phyloP scores from a whole-genome alignment of 495 filamentous ascomycete genomes.

The Xylaria longipes region DNA sequence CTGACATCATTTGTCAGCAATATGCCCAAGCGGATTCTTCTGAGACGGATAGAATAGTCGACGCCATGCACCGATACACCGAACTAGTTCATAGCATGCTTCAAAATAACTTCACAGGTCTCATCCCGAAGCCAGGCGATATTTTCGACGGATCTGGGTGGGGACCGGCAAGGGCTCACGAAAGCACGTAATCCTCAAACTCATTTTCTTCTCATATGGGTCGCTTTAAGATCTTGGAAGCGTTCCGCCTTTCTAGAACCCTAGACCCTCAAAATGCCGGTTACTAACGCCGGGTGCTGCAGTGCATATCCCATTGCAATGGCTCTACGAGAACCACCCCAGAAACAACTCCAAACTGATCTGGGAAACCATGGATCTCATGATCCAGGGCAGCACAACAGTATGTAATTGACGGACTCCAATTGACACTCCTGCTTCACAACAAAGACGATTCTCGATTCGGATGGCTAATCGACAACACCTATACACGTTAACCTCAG shows the following conservation, averaged over 20 bases:
- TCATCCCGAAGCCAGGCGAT: conserved; percentile 51
- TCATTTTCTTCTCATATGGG: conserved; percentile 26
- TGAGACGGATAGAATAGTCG: conserved; percentile 46
- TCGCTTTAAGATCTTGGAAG: background rate
- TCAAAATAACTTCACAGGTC: conserved; percentile 56
- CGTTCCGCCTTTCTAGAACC: background rate
- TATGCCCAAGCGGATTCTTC: conserved; percentile 57
- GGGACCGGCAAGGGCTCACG: conserved; percentile 55
- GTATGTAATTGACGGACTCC: conserved; percentile 10
- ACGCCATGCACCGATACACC: conserved; percentile 47
- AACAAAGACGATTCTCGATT: background rate
- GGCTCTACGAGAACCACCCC: conserved; percentile 59
- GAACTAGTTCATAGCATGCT: conserved; percentile 60
- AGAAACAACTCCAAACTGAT: conserved; percentile 40
- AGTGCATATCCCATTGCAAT: conserved; percentile 53
- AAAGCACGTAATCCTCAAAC: conserved; percentile 37
- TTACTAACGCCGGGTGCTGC: background rate
- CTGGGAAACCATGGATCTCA: conserved; percentile 45
- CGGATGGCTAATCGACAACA: background rate
- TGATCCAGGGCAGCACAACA: conserved; percentile 38
- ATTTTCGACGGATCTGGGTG: conserved; percentile 48
- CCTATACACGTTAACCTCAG: background rate
- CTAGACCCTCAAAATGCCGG: too few relatives aligned
- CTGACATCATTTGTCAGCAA: conserved; percentile 47
- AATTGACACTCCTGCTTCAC: background rate